A percentile compares a stretch with the other conserved stretches of the same genome.
These are phyloP conservation scores for Ambrosia trifida DNA, from an alignment of 129 eudicot species.

Conservation along the genomic window DNA sequence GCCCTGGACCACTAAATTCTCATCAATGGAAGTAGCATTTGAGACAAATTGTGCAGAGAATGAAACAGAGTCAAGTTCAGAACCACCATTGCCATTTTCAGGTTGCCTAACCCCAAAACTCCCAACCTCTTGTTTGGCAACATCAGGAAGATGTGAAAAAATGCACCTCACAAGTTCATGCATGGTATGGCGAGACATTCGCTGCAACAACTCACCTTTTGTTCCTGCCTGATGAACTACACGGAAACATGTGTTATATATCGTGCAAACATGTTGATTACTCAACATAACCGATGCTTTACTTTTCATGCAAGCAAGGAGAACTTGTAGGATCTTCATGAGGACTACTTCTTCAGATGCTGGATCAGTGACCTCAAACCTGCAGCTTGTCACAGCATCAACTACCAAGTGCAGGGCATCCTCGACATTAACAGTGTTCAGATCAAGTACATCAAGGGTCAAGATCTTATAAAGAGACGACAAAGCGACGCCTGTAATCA, in stretches of 20 bases:
- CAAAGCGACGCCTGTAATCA: conserved; percentile 86
- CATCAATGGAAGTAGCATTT: conserved; percentile 46
- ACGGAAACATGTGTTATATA: conserved; percentile 82
- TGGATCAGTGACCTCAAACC: conserved; percentile 95
- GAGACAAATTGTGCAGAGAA: conserved; percentile 45
- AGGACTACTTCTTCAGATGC: conserved; percentile 94
- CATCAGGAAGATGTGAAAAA: conserved; percentile 69
- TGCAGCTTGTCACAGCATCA: conserved; percentile 88
- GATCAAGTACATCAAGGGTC: conserved; percentile 74
- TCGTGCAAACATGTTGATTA: conserved; percentile 93
- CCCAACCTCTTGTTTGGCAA: conserved; percentile 46
- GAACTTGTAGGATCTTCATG: conserved; percentile 88
- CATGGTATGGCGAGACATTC: conserved; percentile 88
- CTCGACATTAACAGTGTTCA: conserved; percentile 59
- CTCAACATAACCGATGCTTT: conserved; percentile 78
- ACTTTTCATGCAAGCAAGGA: conserved; percentile 88
- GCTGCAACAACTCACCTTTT: conserved; percentile 78
- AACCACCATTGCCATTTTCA: conserved; percentile 59
- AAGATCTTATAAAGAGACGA: conserved; percentile 83
- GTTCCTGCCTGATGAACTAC: conserved; percentile 87
- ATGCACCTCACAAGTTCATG: conserved; percentile 84
- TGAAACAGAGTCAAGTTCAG: conserved; percentile 48
- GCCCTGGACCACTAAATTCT: conserved; percentile 43
- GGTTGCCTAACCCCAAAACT: conserved; percentile 45
- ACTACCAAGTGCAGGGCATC: conserved; percentile 80